A percentile compares a stretch with the other conserved stretches of the same genome.
Evolutionary conservation across 108 stramenopile species (phyloP).

Genomic region (Cyclotella sp.): DNA sequence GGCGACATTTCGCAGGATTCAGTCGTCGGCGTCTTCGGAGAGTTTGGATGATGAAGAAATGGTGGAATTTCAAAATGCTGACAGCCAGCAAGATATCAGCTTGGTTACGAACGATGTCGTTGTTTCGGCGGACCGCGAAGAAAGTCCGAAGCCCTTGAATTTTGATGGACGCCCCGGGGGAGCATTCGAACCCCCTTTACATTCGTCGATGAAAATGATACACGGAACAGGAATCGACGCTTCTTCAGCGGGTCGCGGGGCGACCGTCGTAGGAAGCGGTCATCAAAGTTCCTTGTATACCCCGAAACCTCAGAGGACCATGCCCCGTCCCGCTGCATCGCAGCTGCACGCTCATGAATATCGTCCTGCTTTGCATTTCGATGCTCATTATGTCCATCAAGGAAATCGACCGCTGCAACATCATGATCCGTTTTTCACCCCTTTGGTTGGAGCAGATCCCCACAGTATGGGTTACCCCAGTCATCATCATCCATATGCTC

Average conservation of each 20-base stretch:
- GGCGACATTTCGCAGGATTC: conserved; percentile 38
- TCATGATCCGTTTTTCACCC: conserved; percentile 15
- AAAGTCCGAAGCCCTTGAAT: conserved; percentile 17
- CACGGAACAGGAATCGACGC: neutral
- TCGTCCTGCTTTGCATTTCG: conserved; percentile 2
- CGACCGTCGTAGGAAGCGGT: neutral
- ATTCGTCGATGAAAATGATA: neutral
- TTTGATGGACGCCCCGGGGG: conserved; percentile 17
- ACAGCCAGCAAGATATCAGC: neutral
- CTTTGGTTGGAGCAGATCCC: neutral
- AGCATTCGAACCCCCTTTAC: conserved; percentile 25
- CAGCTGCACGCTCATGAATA: neutral
- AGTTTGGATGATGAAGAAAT: conserved; percentile 34
- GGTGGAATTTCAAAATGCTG: conserved; percentile 27
- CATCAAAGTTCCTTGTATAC: conserved; percentile 2
- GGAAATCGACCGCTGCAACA: neutral
- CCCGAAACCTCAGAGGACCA: conserved; percentile 22
- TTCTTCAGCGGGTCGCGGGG: neutral
- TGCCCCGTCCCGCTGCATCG: neutral
- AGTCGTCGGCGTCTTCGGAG: conserved; percentile 14
- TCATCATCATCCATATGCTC: conserved; percentile 10
- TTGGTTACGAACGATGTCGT: conserved; percentile 9
- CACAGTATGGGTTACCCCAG: neutral
- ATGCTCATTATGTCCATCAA: conserved; percentile 10
- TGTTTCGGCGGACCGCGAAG: neutral